Base-by-base conservation (phyloP, 768 basidiomycete species). In the Calocybe indica region DNA sequence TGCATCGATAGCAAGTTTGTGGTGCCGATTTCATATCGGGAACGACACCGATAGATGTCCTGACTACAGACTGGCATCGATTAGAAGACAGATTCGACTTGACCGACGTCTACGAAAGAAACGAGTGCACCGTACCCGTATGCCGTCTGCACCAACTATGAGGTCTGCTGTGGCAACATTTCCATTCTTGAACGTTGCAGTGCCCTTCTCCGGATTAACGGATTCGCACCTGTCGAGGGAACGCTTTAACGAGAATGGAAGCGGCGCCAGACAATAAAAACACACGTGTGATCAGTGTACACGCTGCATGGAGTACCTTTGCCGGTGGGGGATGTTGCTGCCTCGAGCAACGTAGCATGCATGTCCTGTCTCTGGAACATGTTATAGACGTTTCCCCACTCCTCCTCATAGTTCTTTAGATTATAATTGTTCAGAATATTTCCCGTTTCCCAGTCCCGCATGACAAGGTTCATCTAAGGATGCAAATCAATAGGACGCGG, bases 381-480 rank as follows among this genome's bases (percentile, higher is more conserved):
- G 45, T 60, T 58, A 49, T 63, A 61, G 9, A 58, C 58, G 37
- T 61, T 55, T 8, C 62, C 58, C 62, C 62, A 63, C 37, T 63
- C 58, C 46, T 59, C 46, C 44, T 63, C 62, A 39, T 66, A 66
- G 33, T 57, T 47, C 11, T 59, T 52, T 30, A 66, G 53, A 44
- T 63, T 58, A 47, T 64, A 66, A 37, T 61, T 52, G 34, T 62
- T 62, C 36, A 59, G 58, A 22, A 66, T 54, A 32, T 55, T 53
- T 11, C 64, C 64, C 14, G 63, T 64, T 44, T 63, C 60, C 64
- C 64, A 66, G 40, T 66, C 64, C 10, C 64, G 57, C 64, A 66
- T 66, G 32, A 58, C 57, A 14, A 66, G 56, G 44, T 66, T 61
- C 62, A 58, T 47, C 46, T 47, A 47, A 31, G 11, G 11, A 8